Conservation (phyloP, 1,284 basidiomycete genomes). For the Leccinum subrobustum region DNA sequence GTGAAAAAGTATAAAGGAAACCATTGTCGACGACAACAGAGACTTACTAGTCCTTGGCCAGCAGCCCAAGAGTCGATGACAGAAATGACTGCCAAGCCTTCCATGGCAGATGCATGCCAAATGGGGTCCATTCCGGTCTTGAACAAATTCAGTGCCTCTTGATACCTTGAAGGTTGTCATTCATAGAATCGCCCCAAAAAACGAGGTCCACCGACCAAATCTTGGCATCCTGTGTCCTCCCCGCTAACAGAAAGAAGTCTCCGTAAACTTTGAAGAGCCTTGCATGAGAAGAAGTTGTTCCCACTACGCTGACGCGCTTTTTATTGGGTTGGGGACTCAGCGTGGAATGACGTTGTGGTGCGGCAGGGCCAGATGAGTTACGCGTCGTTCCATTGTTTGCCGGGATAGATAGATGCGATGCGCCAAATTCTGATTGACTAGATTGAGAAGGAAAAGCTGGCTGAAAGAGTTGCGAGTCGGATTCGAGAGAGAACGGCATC, state of each 20-base stretch:
- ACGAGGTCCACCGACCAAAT: constrained; percentile 56
- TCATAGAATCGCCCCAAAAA: constrained; percentile 20
- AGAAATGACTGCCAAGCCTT: constrained; percentile 76
- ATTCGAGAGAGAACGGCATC: constrained; percentile 54
- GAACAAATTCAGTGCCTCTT: constrained; percentile 75
- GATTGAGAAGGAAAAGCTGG: constrained; percentile 47
- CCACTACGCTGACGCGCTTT: constrained; percentile 62
- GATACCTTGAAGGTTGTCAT: constrained; percentile 59
- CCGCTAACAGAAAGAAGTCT: constrained; percentile 84
- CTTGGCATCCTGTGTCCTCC: constrained; percentile 75
- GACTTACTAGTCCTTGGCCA: constrained; percentile 66
- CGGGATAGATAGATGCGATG: constrained; percentile 40
- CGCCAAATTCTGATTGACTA: constrained; percentile 57
- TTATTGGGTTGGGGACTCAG: constrained; percentile 45
- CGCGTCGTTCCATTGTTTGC: constrained; percentile 50
- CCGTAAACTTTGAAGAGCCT: constrained; percentile 86
- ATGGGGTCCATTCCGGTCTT: constrained; percentile 71
- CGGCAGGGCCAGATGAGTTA: constrained; percentile 47
- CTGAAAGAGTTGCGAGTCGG: constrained; percentile 40
- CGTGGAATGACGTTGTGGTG: constrained; percentile 48
- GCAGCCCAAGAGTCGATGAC: constrained; percentile 84
- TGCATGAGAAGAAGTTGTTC: constrained; percentile 71
- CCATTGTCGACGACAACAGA: neutral
- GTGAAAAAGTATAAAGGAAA: constrained; percentile 26
- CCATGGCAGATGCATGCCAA: constrained; percentile 86